phyloP scores from a whole-genome alignment of 345 rosid genomes.

The Euphorbia tirucalli region DNA sequence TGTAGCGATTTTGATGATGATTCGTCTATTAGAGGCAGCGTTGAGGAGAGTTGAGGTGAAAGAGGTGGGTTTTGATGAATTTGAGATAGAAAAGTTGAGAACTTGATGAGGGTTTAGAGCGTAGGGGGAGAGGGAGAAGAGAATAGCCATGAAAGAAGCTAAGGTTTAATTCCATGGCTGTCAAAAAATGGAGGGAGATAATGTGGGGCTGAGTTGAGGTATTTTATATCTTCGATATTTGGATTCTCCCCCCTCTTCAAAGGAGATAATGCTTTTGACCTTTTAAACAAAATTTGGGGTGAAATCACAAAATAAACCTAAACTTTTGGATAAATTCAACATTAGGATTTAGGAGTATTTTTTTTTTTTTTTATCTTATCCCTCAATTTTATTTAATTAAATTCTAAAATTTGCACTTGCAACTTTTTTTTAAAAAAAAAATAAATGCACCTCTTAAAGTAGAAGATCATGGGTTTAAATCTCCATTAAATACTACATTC shows the following conservation, averaged over 20 bases:
- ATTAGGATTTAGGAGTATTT: too few relatives aligned
- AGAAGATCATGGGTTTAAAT: too few relatives aligned
- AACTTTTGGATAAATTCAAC: too few relatives aligned
- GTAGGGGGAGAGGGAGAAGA: slow-evolving; percentile 46
- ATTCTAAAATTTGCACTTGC: too few relatives aligned
- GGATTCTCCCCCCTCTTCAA: neutral
- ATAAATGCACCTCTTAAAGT: too few relatives aligned
- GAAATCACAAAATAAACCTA: too few relatives aligned
- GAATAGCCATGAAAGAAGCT: slow-evolving; percentile 58
- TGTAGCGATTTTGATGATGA: slow-evolving; percentile 44
- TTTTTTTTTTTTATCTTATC: too few relatives aligned
- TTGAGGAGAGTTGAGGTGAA: slow-evolving; percentile 12
- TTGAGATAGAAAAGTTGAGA: slow-evolving; percentile 19
- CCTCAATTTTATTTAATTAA: too few relatives aligned
- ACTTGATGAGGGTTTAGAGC: slow-evolving; percentile 24
- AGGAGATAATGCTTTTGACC: slow-evolving; percentile 28
- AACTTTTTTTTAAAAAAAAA: too few relatives aligned
- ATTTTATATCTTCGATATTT: neutral
- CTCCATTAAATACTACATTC: too few relatives aligned
- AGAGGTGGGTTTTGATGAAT: slow-evolving; percentile 14
- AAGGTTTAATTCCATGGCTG: slow-evolving; percentile 32
- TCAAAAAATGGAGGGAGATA: slow-evolving; percentile 32
- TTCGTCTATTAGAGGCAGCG: slow-evolving; percentile 46
- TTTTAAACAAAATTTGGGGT: neutral
- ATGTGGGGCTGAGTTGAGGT: slow-evolving; percentile 32